phyloP scores from a whole-genome alignment of 345 rosid genomes.

The Pistacia atlantica region DNA sequence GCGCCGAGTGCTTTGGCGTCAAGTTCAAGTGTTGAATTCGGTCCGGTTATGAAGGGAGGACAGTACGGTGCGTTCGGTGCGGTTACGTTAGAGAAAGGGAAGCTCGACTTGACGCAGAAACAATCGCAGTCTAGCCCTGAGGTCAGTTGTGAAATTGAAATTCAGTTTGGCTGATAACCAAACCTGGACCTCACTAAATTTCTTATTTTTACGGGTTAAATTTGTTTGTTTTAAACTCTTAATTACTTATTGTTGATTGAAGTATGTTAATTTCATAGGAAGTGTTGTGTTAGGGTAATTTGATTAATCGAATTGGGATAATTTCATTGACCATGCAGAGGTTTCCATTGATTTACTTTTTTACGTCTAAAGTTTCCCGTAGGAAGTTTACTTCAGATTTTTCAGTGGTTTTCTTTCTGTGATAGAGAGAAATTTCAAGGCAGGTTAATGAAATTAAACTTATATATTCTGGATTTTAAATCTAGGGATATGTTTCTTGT shows the following conservation, averaged over 20 bases:
- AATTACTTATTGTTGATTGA: not conserved
- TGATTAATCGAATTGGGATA: too few species aligned
- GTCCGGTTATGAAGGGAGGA: conserved; percentile 81
- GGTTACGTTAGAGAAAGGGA: conserved; percentile 90
- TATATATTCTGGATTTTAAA: too few species aligned
- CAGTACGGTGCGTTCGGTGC: conserved; percentile 69
- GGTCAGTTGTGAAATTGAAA: conserved; percentile 40
- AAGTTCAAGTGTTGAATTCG: conserved; percentile 36
- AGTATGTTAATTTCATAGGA: too few species aligned
- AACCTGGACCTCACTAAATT: not conserved
- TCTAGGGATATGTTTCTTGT: too few species aligned
- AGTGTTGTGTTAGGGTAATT: too few species aligned
- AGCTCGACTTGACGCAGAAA: conserved; percentile 71
- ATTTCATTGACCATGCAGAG: too few species aligned
- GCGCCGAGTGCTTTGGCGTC: conserved; percentile 29
- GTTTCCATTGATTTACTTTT: too few species aligned
- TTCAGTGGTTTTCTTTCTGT: too few species aligned
- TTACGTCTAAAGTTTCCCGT: too few species aligned
- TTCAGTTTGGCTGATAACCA: too few species aligned
- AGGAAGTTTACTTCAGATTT: too few species aligned
- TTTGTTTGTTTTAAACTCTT: not conserved
- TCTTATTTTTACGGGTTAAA: not conserved
- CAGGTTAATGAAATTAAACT: not conserved
- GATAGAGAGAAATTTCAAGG: not conserved
- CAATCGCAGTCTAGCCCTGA: conserved; percentile 66